A percentile compares a stretch with the other conserved stretches of the same genome.
Conservation (phyloP, 2,329 filamentous ascomycete genomes). For the Paramyrothecium sp. region DNA sequence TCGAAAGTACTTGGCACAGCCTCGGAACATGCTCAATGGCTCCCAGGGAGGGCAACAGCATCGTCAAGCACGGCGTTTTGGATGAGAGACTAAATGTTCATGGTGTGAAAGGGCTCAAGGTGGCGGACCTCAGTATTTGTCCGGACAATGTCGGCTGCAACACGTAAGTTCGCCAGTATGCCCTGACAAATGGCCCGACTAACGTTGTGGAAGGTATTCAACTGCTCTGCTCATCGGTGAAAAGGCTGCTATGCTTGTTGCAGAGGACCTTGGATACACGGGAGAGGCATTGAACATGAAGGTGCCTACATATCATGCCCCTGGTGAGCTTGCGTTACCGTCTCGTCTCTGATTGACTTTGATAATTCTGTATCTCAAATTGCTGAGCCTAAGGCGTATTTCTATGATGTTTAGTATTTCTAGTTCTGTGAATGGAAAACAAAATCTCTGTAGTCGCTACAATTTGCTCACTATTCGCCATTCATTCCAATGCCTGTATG, state of each 20-base stretch:
- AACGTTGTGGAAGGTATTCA: conserved; percentile 42
- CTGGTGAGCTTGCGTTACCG: conserved; percentile 41
- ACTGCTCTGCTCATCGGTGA: conserved; percentile 75
- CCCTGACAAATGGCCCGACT: conserved; percentile 24
- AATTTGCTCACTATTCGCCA: too few species aligned
- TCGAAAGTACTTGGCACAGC: conserved; percentile 74
- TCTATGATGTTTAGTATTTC: too few species aligned
- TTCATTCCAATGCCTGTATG: too few species aligned
- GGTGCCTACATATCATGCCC: conserved; percentile 62
- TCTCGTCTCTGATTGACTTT: conserved; percentile 41
- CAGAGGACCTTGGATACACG: conserved; percentile 72
- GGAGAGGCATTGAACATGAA: conserved; percentile 76
- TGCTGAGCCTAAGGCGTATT: too few species aligned
- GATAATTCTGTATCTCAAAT: too few species aligned
- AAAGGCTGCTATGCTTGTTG: conserved; percentile 68
- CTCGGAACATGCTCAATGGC: conserved; percentile 74
- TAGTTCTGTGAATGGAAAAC: too few species aligned
- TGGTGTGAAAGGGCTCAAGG: conserved; percentile 74
- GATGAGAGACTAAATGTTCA: conserved; percentile 78
- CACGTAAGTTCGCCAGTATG: conserved; percentile 44
- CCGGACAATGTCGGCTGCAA: conserved; percentile 76
- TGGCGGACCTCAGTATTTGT: conserved; percentile 73
- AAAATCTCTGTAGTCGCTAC: too few species aligned
- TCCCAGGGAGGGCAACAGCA: conserved; percentile 71
- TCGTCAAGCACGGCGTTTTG: conserved; percentile 76